Evolutionary conservation across 345 rosid species (phyloP).

Genomic region (Brassica cretica): DNA sequence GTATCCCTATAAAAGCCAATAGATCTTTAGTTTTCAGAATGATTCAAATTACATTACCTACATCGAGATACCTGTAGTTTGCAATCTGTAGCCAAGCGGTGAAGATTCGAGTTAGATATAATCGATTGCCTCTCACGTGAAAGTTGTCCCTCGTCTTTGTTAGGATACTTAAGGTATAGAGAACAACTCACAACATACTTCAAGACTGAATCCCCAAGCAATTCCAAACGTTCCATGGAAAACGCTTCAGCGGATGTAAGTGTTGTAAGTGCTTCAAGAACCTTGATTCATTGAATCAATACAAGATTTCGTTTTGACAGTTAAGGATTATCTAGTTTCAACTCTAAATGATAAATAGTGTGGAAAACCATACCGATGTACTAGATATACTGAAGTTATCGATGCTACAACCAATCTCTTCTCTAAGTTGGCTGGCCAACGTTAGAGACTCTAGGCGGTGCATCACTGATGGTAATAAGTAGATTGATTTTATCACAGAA

Average conservation of each 20-base stretch:
- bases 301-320: neutral
- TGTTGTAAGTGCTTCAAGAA: conserved; percentile 81
- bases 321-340: neutral
- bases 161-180: conserved; percentile 66
- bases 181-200: conserved; percentile 78
- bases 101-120: conserved; percentile 69
- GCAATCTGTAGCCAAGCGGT: conserved; percentile 57
- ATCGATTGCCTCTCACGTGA: conserved; percentile 43
- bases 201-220: conserved; percentile 93
- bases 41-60: conserved; percentile 13
- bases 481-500: conserved; percentile 53
- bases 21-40: neutral
- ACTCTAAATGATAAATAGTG: conserved; percentile 6
- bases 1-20: conserved; percentile 54
- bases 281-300: conserved; percentile 49
- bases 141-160: conserved; percentile 72
- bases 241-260: conserved; percentile 66
- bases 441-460: conserved; percentile 77
- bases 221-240: conserved; percentile 95
- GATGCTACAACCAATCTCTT: conserved; percentile 56
- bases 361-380: conserved; percentile 55
- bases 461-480: conserved; percentile 84
- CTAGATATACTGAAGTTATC: conserved; percentile 54
- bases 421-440: conserved; percentile 90
- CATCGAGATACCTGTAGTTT: conserved; percentile 63